Conservation (phyloP, 371 early-diverging fungal species). For the Syncephalastrum racemosum region DNA sequence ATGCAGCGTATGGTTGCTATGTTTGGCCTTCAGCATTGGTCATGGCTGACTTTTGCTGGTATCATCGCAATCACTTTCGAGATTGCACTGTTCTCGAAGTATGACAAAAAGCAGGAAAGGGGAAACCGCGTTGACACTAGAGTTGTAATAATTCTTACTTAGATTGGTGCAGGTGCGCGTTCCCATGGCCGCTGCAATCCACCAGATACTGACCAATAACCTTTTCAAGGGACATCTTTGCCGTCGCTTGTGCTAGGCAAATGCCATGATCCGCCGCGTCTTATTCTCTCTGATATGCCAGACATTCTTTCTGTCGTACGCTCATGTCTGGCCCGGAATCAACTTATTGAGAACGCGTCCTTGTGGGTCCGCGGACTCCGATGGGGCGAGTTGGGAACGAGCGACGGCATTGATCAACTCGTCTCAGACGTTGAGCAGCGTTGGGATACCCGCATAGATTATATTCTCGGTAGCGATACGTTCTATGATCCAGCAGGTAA, state of each 20-base stretch:
- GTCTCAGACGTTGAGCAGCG: slow-evolving; percentile 19
- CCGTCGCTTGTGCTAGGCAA: slow-evolving; percentile 52
- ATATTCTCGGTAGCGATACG: slow-evolving; percentile 58
- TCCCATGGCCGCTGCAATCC: background rate
- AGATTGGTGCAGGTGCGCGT: slow-evolving; percentile 9
- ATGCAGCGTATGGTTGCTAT: slow-evolving; percentile 56
- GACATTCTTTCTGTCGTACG: slow-evolving; percentile 40
- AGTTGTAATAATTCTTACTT: background rate
- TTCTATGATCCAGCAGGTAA: slow-evolving; percentile 60
- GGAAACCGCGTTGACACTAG: background rate
- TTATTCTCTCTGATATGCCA: slow-evolving; percentile 47
- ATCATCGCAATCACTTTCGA: slow-evolving; percentile 22
- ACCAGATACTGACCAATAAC: background rate
- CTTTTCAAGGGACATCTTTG: slow-evolving; percentile 42
- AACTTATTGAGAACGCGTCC: slow-evolving; percentile 6
- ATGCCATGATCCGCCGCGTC: slow-evolving; percentile 1
- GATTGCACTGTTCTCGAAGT: slow-evolving; percentile 35
- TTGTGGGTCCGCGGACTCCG: slow-evolving; percentile 28
- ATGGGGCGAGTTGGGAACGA: slow-evolving; percentile 47
- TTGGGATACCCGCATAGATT: slow-evolving; percentile 34
- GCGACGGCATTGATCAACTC: slow-evolving; percentile 26
- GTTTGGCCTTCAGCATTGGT: slow-evolving; percentile 60
- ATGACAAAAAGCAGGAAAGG: background rate
- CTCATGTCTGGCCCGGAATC: slow-evolving; percentile 35
- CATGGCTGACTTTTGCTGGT: slow-evolving; percentile 49